phyloP scores from a whole-genome alignment of 2,329 filamentous ascomycete genomes.

The Penicillium nordicum region DNA sequence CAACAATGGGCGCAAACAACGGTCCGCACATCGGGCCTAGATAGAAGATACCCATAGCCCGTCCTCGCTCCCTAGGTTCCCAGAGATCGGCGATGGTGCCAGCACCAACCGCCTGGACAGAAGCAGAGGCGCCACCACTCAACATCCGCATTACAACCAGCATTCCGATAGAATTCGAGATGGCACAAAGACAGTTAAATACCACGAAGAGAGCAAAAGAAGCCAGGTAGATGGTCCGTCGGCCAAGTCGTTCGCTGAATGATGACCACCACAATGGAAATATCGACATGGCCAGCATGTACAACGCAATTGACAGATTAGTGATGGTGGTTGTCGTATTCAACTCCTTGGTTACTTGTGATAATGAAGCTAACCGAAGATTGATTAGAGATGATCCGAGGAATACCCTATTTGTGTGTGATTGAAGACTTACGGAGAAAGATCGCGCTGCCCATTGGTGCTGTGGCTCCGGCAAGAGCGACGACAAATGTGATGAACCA shows the following conservation, averaged over 20 bases:
- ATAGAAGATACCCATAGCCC: conserved; percentile 81
- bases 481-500: conserved; percentile 80
- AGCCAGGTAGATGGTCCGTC: conserved; percentile 72
- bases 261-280: conserved; percentile 86
- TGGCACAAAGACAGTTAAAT: conserved; percentile 66
- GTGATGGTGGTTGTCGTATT: conserved; percentile 62
- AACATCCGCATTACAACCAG: conserved; percentile 73
- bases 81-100: conserved; percentile 81
- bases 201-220: conserved; percentile 71
- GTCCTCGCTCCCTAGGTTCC: conserved; percentile 67
- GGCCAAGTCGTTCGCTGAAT: conserved; percentile 68
- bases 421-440: conserved; percentile 64
- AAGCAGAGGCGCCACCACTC: conserved; percentile 71
- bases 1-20: conserved; percentile 71
- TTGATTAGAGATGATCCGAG: not conserved
- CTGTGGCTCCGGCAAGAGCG: conserved; percentile 70
- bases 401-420: not conserved
- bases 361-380: conserved; percentile 58
- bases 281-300: conserved; percentile 79
- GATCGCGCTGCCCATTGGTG: conserved; percentile 79
- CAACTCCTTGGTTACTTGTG: conserved; percentile 61
- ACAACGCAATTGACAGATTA: conserved; percentile 73
- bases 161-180: conserved; percentile 69
- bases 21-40: conserved; percentile 74
- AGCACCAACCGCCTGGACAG: conserved; percentile 77